Evolutionary conservation across 768 basidiomycete genomes (phyloP).

Genomic region (Botryobasidium botryosum): DNA sequence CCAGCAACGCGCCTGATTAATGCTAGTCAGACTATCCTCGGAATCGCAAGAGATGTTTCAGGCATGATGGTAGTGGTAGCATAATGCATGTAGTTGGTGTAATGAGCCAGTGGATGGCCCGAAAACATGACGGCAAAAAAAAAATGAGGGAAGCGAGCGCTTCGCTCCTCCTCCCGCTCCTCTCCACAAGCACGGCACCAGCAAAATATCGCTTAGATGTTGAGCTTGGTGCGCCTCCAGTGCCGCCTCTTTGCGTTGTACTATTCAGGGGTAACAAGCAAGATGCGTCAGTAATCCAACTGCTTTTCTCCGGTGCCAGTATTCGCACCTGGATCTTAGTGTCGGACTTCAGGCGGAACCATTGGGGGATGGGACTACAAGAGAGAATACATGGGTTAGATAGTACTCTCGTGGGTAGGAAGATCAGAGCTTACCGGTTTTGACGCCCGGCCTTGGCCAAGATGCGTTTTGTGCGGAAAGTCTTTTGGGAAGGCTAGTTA

Average conservation of each 20-base stretch:
- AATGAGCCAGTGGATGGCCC: no score
- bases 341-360: conserved; percentile 96
- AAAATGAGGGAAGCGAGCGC: no score
- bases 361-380: conserved; percentile 86
- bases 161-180: no score
- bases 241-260: conserved; percentile 95
- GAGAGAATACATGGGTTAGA: not conserved
- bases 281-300: not conserved
- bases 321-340: conserved; percentile 71
- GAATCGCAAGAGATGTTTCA: no score
- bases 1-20: no score
- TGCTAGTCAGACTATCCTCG: no score
- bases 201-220: conserved; percentile 42
- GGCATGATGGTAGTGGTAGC: no score
- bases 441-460: conserved; percentile 92
- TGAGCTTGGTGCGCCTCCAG: conserved; percentile 98
- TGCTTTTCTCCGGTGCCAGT: conserved; percentile 6
- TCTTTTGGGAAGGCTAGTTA: conserved; percentile 90
- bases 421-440: conserved; percentile 54
- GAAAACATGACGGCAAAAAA: no score
- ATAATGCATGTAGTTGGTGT: no score
- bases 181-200: not conserved
- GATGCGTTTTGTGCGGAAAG: conserved; percentile 91
- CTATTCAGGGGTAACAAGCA: conserved; percentile 22
- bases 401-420: not conserved